Evolutionary conservation across 352 stramenopile genomes (phyloP), one percentile per base, ranked within the genome.

Genomic region (Globisporangium irregulare): DNA sequence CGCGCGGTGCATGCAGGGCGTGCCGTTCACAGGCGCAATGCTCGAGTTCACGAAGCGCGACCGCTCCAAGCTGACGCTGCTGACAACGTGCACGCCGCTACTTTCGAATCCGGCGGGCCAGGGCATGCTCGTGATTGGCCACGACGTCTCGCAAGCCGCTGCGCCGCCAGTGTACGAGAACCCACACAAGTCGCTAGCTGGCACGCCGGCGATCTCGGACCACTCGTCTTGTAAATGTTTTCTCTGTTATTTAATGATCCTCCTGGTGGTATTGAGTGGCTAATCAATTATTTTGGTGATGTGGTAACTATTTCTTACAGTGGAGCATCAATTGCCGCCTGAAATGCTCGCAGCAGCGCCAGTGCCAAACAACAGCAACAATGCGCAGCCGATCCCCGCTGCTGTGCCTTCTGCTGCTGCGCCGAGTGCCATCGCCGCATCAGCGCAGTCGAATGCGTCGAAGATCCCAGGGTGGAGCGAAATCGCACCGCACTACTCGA

Each of bases 381-480:
- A 51, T 51, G 43, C 18, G 18, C 43, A 51, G 43, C 6, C 43
- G 43, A 22, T 22, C 18, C 18, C 43, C 1, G 10, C 43, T 43
- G 50, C 25, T 7, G 27, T 41, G 32, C 34, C 38, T 14, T 43
- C 46, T 50, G 60, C 25, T 57, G 24, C 15, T 51, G 20, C 53
- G 18, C n/a, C 71, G 8, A 46, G 69, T 22, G 20, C 73, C 32
- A 32, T 66, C 18, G 62, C 59, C 46, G 63, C 76, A 51, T 51
- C 43, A 7, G 57, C 71, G 29, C 60, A 71, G 56, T 92, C 83
- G 9, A 93, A 93, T 46, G 87, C 84, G 7, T 80, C 81, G 32
- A 90, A 87, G 61, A 89, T 95, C 22, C 82, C 84, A 18, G 87
- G 87, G 24, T 95, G 87, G 87, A 88, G 77, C 54, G 86, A 95